Evolutionary conservation across 73 alveolate species (phyloP), one percentile per base, ranked within the genome.

Genomic region (Breviolum minutum): DNA sequence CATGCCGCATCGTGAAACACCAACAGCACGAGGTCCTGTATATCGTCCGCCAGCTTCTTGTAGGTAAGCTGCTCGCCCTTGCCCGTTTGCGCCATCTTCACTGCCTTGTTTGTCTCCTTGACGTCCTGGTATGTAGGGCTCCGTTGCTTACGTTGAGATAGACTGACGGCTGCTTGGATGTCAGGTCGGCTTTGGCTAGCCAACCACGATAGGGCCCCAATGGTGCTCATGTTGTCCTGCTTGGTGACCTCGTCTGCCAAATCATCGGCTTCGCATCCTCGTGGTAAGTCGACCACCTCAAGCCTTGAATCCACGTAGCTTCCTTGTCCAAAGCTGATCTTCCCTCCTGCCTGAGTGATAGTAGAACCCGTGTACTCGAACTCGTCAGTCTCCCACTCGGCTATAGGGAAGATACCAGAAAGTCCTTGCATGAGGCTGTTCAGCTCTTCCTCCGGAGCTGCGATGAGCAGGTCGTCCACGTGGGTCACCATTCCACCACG

Each of bases 1-100:
- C 95, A 62, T 7, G 95, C 95, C 5, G 95, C 95, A 12, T 86
- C 95, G 19, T n/a, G n/a, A n/a, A n/a, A n/a, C n/a, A n/a, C n/a
- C n/a, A n/a, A n/a, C n/a, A n/a, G n/a, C n/a, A n/a, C n/a, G n/a
- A n/a, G n/a, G n/a, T n/a, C n/a, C n/a, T n/a, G n/a, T n/a, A n/a
- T n/a, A 66, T 17, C 17, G 74, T 17, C n/a, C n/a, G n/a, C 82
- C 32, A 71, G 17, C 82, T 20, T 71, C 82, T 20, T 9, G 82
- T 71, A 71, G 32, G 10, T 71, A 11, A 71, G 29, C 82, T 19
- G 10, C 29, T 71, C 82, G 17, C 82, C 82, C 82, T 71, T 71
- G 82, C 32, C 17, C 29, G 14, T 11, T 20, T 71, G 82, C 29
- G 82, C 82, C 82, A 71, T 9, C 82, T 20, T 71, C 32, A 71